These are phyloP conservation scores for Neurospora sp. DNA, from an alignment of 495 filamentous ascomycete species.

Conservation along the genomic window DNA sequence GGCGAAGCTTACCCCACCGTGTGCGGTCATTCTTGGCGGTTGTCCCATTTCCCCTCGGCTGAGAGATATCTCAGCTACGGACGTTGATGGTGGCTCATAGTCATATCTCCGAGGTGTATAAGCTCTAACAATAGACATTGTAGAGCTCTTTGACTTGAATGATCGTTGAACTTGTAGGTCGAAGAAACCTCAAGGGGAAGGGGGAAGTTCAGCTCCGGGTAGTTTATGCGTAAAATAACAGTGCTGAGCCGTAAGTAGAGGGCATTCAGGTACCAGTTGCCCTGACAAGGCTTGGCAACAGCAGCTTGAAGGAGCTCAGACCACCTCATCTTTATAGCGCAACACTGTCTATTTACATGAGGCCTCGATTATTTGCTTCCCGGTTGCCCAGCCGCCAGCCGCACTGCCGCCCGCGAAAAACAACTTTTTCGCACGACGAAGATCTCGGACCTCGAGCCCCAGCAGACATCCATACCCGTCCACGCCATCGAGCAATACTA, in stretches of 20 bases:
- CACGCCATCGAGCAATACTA: neutral
- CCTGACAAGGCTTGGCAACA: neutral
- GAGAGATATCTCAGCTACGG: neutral
- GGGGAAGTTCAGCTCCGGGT: neutral
- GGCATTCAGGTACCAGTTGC: neutral
- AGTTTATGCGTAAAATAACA: neutral
- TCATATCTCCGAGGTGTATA: neutral
- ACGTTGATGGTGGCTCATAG: neutral
- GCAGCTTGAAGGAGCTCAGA: neutral
- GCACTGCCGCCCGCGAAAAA: neutral
- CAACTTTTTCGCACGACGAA: neutral
- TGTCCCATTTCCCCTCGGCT: neutral
- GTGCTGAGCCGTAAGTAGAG: neutral
- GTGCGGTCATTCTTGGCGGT: neutral
- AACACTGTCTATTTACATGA: neutral
- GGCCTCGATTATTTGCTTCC: neutral
- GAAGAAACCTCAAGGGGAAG: neutral
- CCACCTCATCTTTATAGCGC: neutral
- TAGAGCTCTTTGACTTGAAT: neutral
- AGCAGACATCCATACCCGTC: neutral
- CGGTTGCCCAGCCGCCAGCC: neutral
- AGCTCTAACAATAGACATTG: neutral
- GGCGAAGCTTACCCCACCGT: neutral
- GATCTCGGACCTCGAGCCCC: neutral
- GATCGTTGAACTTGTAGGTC: neutral